A percentile compares a stretch with the other conserved stretches of the same genome.
These are phyloP conservation scores for Helotiales sp. DNA, from an alignment of 2,329 filamentous ascomycete species.

Conservation along the genomic window DNA sequence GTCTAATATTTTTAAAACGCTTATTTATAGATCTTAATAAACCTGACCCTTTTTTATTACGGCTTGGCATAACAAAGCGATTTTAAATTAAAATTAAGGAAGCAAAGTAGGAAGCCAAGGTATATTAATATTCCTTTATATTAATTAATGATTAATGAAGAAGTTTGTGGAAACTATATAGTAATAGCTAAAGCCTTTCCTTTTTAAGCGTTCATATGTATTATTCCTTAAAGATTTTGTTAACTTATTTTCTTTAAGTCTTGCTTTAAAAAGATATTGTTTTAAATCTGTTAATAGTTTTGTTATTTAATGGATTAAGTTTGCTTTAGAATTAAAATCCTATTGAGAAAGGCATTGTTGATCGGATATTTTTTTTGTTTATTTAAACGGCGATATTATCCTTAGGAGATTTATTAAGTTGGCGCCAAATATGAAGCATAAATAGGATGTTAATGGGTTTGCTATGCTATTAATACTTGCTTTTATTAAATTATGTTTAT, in stretches of 20 bases:
- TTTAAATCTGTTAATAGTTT: conserved; percentile 36
- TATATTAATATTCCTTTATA: conserved; percentile 30
- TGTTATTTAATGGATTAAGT: conserved; percentile 37
- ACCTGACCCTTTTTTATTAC: conserved; percentile 28
- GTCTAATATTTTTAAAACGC: too few relatives aligned
- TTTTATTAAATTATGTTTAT: conserved; percentile 20
- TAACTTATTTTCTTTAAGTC: conserved; percentile 27
- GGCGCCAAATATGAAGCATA: conserved; percentile 26
- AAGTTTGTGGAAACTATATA: conserved; percentile 31
- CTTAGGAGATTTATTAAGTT: conserved; percentile 35
- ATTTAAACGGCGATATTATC: conserved; percentile 32
- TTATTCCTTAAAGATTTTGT: conserved; percentile 34
- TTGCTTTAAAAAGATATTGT: conserved; percentile 31
- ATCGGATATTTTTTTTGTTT: conserved; percentile 39
- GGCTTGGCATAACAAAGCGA: conserved; percentile 25
- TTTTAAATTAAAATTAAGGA: conserved; percentile 24
- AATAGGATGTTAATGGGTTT: conserved; percentile 68
- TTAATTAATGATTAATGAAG: conserved; percentile 28
- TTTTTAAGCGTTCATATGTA: conserved; percentile 31
- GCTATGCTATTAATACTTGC: conserved; percentile 59
- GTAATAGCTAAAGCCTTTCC: conserved; percentile 36
- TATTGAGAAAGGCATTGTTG: conserved; percentile 38
- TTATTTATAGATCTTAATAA: too few relatives aligned
- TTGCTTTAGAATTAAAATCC: conserved; percentile 30
- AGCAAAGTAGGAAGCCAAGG: conserved; percentile 25